A percentile compares a stretch with the other conserved stretches of the same genome.
Evolutionary conservation across 208 protist species (phyloP).

Genomic region (Crithidia acanthocephali): DNA sequence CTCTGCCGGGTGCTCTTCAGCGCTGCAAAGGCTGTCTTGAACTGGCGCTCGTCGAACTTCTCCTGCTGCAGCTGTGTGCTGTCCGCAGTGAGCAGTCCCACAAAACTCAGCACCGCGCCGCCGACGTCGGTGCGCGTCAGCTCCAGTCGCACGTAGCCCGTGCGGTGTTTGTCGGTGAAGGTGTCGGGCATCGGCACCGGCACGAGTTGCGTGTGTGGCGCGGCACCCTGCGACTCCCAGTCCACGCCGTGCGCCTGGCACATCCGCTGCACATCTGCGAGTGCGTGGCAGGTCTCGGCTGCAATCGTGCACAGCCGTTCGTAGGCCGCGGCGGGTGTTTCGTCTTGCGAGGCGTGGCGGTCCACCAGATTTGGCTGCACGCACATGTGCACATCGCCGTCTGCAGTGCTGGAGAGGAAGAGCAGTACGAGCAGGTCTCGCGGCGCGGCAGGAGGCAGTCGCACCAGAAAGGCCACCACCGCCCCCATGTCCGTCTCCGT

Average conservation of each 20-base stretch:
- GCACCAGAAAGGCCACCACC: slow-evolving; percentile 36
- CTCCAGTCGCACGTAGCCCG: slow-evolving; percentile 37
- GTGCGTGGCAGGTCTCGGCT: slow-evolving; percentile 22
- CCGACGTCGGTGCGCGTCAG: slow-evolving; percentile 33
- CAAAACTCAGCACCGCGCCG: slow-evolving; percentile 35
- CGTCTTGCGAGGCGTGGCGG: slow-evolving; percentile 12
- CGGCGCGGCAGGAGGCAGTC: slow-evolving; percentile 17
- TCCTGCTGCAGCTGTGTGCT: slow-evolving; percentile 54
- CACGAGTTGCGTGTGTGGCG: slow-evolving; percentile 16
- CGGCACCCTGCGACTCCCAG: slow-evolving; percentile 4
- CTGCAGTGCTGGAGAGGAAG: slow-evolving; percentile 40
- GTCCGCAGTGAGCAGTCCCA: slow-evolving; percentile 36
- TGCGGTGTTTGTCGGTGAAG: slow-evolving; percentile 48
- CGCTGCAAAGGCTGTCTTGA: slow-evolving; percentile 33
- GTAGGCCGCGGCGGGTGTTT: slow-evolving; percentile 35
- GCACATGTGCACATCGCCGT: slow-evolving; percentile 33
- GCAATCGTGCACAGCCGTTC: slow-evolving; percentile 45
- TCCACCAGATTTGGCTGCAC: slow-evolving; percentile 47
- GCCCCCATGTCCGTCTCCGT: slow-evolving; percentile 39
- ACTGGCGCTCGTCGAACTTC: slow-evolving; percentile 45
- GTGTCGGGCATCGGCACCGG: slow-evolving; percentile 24
- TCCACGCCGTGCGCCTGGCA: slow-evolving; percentile 23
- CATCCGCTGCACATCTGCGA: slow-evolving; percentile 39
- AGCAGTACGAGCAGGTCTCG: slow-evolving; percentile 50
- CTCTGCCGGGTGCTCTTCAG: neutral